Conservation (phyloP, 768 basidiomycete species). For the Boletellus ananas region DNA sequence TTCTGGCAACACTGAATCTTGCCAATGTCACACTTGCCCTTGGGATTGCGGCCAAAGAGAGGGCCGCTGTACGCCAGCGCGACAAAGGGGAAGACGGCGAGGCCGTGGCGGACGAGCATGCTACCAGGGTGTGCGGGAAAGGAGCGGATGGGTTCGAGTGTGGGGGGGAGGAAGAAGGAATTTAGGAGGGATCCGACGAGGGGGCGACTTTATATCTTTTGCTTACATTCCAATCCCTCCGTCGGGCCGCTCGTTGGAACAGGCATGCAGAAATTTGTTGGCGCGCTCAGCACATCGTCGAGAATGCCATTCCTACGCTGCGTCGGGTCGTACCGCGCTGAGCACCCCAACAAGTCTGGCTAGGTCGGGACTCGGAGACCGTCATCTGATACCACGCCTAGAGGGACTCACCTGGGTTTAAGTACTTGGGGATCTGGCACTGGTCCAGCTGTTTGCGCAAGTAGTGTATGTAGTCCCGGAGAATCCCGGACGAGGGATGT, state of each 20-base stretch:
- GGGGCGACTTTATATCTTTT: conserved; percentile 19
- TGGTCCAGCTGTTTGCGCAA: too few relatives aligned
- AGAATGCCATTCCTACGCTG: too few relatives aligned
- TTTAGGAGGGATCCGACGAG: conserved; percentile 4
- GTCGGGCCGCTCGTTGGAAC: background rate
- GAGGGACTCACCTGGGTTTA: too few relatives aligned
- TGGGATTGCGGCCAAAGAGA: conserved; percentile 23
- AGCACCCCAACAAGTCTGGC: too few relatives aligned
- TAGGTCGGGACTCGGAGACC: too few relatives aligned
- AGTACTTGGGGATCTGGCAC: too few relatives aligned
- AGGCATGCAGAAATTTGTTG: background rate
- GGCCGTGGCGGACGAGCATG: conserved; percentile 13
- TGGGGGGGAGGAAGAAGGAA: conserved; percentile 5
- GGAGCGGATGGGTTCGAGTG: conserved; percentile 21
- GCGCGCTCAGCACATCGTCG: background rate
- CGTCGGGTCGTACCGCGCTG: too few relatives aligned
- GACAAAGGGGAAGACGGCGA: conserved; percentile 19
- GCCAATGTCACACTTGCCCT: conserved; percentile 23
- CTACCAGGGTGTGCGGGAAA: conserved; percentile 11
- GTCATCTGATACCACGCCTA: too few relatives aligned
- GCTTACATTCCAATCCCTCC: conserved; percentile 8
- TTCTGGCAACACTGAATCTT: conserved; percentile 20
- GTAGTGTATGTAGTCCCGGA: too few relatives aligned
- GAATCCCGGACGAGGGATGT: too few relatives aligned
- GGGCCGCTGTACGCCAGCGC: conserved; percentile 17